Percentiles rank a stretch among this genome's conserved stretches.
Evolutionary conservation across 1,284 basidiomycete genomes (phyloP).

Genomic region (Cerioporus squamosus): DNA sequence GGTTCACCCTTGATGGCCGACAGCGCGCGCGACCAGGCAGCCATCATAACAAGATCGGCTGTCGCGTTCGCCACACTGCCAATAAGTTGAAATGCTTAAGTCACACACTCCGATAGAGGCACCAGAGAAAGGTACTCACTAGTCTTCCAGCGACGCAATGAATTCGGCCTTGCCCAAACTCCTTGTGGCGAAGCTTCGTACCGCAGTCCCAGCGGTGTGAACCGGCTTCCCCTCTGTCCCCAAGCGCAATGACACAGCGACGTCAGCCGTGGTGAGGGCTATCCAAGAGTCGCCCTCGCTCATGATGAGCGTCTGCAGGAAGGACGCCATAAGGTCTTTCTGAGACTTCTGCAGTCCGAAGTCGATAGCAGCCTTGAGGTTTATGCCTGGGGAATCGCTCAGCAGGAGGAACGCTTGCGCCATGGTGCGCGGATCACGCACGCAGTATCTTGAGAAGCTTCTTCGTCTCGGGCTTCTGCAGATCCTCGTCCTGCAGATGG

Average conservation of each 20-base stretch:
- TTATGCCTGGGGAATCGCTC: slow-evolving; percentile 57
- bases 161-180: slow-evolving; percentile 75
- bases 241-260: slow-evolving; percentile 63
- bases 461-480: slow-evolving; percentile 65
- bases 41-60: slow-evolving; percentile 73
- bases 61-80: slow-evolving; percentile 80
- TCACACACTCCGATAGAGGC: not conserved
- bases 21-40: slow-evolving; percentile 67
- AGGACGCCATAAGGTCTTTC: slow-evolving; percentile 80
- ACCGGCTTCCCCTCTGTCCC: slow-evolving; percentile 73
- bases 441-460: slow-evolving; percentile 73
- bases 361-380: slow-evolving; percentile 83
- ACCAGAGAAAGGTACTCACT: slow-evolving; percentile 52
- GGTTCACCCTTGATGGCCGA: slow-evolving; percentile 55
- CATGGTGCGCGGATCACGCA: slow-evolving; percentile 41
- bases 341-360: slow-evolving; percentile 77
- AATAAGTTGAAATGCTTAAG: not conserved
- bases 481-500: slow-evolving; percentile 72
- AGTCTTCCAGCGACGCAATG: slow-evolving; percentile 81
- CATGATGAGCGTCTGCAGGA: slow-evolving; percentile 84
- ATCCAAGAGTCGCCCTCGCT: slow-evolving; percentile 87
- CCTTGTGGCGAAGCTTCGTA: slow-evolving; percentile 77
- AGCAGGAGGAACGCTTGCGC: not conserved
- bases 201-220: slow-evolving; percentile 61
- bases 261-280: slow-evolving; percentile 56